phyloP scores from a whole-genome alignment of 495 filamentous ascomycete species.

The Xylaria sp. region DNA sequence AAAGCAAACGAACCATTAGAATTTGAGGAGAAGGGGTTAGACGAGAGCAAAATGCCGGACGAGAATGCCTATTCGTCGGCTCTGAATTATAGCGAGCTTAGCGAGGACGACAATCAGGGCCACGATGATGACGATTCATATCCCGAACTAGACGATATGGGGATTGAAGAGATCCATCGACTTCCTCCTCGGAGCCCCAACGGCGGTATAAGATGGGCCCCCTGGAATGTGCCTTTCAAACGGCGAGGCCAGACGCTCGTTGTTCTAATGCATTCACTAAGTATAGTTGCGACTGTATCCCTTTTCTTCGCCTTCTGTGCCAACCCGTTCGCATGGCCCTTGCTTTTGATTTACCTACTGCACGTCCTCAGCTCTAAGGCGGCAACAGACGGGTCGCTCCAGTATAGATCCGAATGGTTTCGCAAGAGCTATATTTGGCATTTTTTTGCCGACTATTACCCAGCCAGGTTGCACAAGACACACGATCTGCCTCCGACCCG shows the following conservation, averaged over 20 bases:
- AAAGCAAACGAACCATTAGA: not conserved
- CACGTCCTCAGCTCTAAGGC: conserved; percentile 82
- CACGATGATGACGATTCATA: conserved; percentile 44
- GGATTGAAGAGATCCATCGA: conserved; percentile 34
- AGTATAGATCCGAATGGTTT: conserved; percentile 73
- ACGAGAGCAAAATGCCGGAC: not conserved
- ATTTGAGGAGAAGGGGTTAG: not conserved
- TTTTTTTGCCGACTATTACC: conserved; percentile 92
- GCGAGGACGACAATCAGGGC: conserved; percentile 13
- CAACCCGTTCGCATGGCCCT: conserved; percentile 88
- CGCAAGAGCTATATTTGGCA: conserved; percentile 82
- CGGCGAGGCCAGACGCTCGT: conserved; percentile 86
- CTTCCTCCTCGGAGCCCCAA: conserved; percentile 36
- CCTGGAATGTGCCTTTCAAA: conserved; percentile 83
- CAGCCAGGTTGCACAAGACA: conserved; percentile 84
- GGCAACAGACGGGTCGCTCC: conserved; percentile 73
- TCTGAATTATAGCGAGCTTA: conserved; percentile 27
- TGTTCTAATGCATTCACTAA: conserved; percentile 85
- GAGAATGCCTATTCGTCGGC: conserved; percentile 32
- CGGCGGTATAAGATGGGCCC: conserved; percentile 75
- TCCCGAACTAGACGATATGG: conserved; percentile 41
- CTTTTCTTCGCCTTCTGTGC: conserved; percentile 90
- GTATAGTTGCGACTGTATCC: conserved; percentile 75
- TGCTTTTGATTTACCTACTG: conserved; percentile 89
- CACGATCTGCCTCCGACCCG: conserved; percentile 77